Percentiles rank a stretch among this genome's conserved stretches.
These are phyloP conservation scores for Stagonosporopsis tanaceti DNA, from an alignment of 2,329 filamentous ascomycete species.

Conservation along the genomic window DNA sequence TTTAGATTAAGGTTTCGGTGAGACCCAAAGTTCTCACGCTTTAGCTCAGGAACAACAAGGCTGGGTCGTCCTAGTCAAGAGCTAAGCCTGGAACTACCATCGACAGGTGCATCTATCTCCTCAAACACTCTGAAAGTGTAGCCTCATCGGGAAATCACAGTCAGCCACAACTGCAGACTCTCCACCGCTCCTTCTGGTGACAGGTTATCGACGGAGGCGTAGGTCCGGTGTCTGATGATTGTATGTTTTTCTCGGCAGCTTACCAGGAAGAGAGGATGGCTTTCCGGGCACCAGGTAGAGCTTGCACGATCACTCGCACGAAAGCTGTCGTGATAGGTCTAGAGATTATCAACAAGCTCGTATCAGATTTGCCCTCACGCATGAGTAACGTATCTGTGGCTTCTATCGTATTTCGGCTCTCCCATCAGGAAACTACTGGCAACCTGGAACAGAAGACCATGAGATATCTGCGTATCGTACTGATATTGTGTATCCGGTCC, in stretches of 20 bases:
- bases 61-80: not conserved
- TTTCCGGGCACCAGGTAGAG: not conserved
- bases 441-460: too few relatives aligned
- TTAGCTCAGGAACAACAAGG: constrained; percentile 2
- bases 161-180: not conserved
- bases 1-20: not conserved
- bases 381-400: not conserved
- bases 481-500: not conserved
- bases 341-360: not conserved
- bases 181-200: not conserved
- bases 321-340: not conserved
- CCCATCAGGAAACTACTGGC: too few relatives aligned
- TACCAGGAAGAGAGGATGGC: not conserved
- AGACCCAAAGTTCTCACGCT: not conserved
- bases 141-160: not conserved
- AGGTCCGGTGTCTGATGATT: not conserved
- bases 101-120: not conserved
- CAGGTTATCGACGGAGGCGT: not conserved
- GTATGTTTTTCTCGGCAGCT: not conserved
- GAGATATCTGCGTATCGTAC: not conserved
- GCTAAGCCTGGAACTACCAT: not conserved
- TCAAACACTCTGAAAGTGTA: not conserved
- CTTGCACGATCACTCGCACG: not conserved
- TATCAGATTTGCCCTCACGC: not conserved
- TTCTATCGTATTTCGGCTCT: not conserved